Conservation (phyloP, 441 rosid genomes). For the Omphalea diandra region DNA sequence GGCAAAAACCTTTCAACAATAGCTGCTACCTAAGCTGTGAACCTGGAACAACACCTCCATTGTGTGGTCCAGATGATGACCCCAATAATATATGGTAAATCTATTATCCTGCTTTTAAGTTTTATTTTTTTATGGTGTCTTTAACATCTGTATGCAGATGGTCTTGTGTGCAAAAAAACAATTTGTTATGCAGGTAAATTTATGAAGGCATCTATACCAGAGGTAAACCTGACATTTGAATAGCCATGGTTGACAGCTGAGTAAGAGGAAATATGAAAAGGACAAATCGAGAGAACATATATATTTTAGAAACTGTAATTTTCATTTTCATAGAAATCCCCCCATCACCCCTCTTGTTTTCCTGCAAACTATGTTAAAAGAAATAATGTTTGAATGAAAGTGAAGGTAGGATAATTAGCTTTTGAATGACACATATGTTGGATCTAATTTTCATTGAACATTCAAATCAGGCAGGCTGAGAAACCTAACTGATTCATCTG, state of each 20-base stretch:
- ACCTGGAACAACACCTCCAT: constrained; percentile 60
- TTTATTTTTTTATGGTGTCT: background rate
- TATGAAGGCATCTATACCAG: background rate
- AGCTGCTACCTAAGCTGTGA: constrained; percentile 81
- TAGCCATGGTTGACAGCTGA: background rate
- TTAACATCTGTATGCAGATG: background rate
- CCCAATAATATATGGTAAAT: constrained; percentile 92
- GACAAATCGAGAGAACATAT: background rate
- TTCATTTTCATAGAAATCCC: background rate
- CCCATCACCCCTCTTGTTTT: background rate
- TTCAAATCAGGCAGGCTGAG: background rate
- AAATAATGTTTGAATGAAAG: background rate
- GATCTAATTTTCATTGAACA: background rate
- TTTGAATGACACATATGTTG: background rate
- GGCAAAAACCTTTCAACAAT: constrained; percentile 87
- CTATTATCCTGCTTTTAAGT: background rate
- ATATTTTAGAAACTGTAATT: background rate
- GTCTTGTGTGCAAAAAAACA: background rate
- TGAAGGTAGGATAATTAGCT: background rate
- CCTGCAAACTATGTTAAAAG: background rate
- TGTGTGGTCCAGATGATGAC: constrained; percentile 77
- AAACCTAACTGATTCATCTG: background rate
- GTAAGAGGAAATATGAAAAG: background rate
- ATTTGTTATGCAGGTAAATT: background rate
- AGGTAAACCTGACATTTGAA: background rate